Evolutionary conservation across 2,329 filamentous ascomycete species (phyloP).

Genomic region (Aspergillus ruber): DNA sequence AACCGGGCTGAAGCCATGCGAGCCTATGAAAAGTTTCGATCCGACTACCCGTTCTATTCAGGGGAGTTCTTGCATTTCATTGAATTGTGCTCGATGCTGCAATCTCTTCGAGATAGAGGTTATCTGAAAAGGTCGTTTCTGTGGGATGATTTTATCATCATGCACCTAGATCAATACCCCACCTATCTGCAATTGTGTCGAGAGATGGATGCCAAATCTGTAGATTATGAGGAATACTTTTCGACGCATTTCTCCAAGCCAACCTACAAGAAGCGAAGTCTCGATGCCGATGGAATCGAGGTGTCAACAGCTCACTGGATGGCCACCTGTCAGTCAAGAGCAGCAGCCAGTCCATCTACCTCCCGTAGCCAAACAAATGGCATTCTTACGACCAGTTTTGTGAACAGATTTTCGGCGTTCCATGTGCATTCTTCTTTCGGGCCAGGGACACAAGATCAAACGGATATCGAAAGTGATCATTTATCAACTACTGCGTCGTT

Average conservation of each 20-base stretch:
- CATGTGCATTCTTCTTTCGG: constrained; percentile 20
- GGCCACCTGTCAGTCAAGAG: constrained; percentile 2
- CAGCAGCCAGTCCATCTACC: constrained; percentile 1
- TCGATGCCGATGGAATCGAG: constrained; percentile 27
- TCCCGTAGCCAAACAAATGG: constrained; percentile 1
- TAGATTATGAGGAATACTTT: constrained; percentile 37
- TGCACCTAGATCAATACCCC: constrained; percentile 32
- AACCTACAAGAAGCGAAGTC: constrained; percentile 29
- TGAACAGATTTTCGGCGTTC: constrained; percentile 17
- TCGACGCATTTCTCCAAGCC: constrained; percentile 23
- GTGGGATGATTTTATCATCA: constrained; percentile 44
- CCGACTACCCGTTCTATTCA: constrained; percentile 33
- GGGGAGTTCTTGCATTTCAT: constrained; percentile 35
- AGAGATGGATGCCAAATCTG: constrained; percentile 17
- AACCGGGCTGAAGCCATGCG: constrained; percentile 17
- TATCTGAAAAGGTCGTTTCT: constrained; percentile 30
- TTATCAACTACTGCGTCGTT: constrained; percentile 3
- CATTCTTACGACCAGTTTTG: constrained; percentile 23
- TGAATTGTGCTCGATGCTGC: constrained; percentile 32
- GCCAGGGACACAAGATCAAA: constrained; percentile 4
- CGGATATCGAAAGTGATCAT: constrained; percentile 9
- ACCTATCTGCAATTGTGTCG: constrained; percentile 24
- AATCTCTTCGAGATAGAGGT: constrained; percentile 23
- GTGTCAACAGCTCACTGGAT: constrained; percentile 20
- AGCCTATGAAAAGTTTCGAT: constrained; percentile 33